Base-by-base conservation (phyloP, 257 asterid genomes). In the Plantago elongata region DNA sequence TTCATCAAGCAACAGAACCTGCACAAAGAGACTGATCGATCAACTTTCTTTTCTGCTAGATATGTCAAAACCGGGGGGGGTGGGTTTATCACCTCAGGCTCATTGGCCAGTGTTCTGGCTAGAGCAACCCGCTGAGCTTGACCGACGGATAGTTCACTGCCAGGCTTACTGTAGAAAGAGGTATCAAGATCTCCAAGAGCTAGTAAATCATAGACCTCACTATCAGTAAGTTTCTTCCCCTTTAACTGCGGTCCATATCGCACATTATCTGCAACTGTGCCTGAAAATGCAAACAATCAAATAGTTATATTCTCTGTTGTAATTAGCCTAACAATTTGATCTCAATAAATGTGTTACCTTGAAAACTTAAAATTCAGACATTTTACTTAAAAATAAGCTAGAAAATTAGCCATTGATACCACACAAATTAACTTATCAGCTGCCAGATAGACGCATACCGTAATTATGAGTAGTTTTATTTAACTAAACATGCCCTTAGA, bases 111-210 rank as follows among this genome's bases (percentile, higher is more conserved):
- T 45, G 94, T 79, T 69, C 96, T 79, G 18, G 95, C 95, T 13
- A 89, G 90, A 37, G 95, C 96, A 37, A 86, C 95, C 64, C 95
- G 77, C 73, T 89, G 96, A 61, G 90, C 95, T 74, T 89, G 95
- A 46, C 95, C 96, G 37, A 84, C 90, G 5, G 96, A 88, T 57
- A 88, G 69, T 66, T 84, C 93, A 42, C 80, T 72, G 9, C 83
- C 89, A 2, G 84, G 51, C 75, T 82, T 89, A 72, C 61, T 60
- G 71, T 73, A 82, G 78, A 86, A 82, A 17, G 90, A 75, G 47
- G 84, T 61, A 63, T 89, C 89, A 6, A 89, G 82, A 63, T 89
- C 96, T 29, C 87, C 93, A 37, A 89, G 85, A 68, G 79, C 54
- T n/a, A 86, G 83, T 71, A 89, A 62, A 73, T 76, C 75, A 67